Base-by-base conservation (phyloP, 164 flowering plant species). In the Warburgia ugandensis region DNA sequence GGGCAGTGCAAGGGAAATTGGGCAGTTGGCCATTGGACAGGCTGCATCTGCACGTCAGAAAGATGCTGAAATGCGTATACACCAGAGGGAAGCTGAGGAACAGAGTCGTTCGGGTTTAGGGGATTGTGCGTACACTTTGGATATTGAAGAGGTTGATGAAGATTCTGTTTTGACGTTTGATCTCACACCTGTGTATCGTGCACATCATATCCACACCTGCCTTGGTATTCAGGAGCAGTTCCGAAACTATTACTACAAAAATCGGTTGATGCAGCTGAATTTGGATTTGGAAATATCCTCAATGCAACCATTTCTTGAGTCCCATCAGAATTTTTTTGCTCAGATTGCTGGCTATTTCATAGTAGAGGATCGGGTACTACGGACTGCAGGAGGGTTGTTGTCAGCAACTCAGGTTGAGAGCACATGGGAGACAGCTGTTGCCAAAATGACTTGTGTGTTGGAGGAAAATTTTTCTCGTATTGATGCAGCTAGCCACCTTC, bases 261-360 rank as follows among this genome's bases (percentile, higher is more conserved):
- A 86, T 57, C 73, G 97, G 28, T 29, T 72, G 31, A 45, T 84
- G 69, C 97, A 90, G 72, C 75, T 89, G 25, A 86, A 64, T 52
- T 80, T 83, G 11, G 95, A 86, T 61, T 54, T 86, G 66, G 84
- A 90, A 56, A 77, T 82, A 23, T 77, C 94, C 7, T 68, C 81
- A 5, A 44, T 67, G 10, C 88, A 77, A 45, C 80, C 84, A 7
- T 90, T 90, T 59, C 74, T 84, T 40, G 95, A 86, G 66, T 80
- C 83, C 27, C 75, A 84, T 63, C 90, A 84, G 42, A 71, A 71
- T 4, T 82, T 68, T 60, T 66, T 86, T 62, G 86, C 86, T 31
- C 95, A 79, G 59, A 71, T 79, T 46, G 95, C 83, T 2, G 97
- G 97, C 1, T 77, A 74, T 56, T 90, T 90, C 54, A 86, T 90